phyloP scores from a whole-genome alignment of 2,329 filamentous ascomycete species.

The Ilyonectria sp. region DNA sequence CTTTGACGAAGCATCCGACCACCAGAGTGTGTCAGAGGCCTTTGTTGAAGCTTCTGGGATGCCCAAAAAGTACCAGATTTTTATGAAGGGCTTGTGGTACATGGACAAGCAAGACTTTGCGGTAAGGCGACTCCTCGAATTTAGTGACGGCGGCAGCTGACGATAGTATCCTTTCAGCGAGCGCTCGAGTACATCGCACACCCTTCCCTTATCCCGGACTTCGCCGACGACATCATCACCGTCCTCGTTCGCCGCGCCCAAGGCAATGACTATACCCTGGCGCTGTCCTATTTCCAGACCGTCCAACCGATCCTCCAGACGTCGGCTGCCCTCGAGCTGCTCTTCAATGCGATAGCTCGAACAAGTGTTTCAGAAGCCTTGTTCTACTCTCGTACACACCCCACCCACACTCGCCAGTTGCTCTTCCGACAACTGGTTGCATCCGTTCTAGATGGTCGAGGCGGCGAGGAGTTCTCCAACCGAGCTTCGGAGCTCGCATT shows the following conservation, averaged over 20 bases:
- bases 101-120: slow-evolving; percentile 81
- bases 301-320: slow-evolving; percentile 81
- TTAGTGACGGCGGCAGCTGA: not conserved
- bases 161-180: slow-evolving; percentile 55
- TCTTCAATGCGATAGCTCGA: slow-evolving; percentile 78
- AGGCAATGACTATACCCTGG: slow-evolving; percentile 73
- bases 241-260: slow-evolving; percentile 75
- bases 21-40: slow-evolving; percentile 64
- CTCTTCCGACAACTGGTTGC: slow-evolving; percentile 78
- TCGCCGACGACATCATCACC: slow-evolving; percentile 85
- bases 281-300: slow-evolving; percentile 84
- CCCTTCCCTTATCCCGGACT: slow-evolving; percentile 84
- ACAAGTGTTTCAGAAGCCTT: slow-evolving; percentile 82
- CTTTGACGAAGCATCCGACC: slow-evolving; percentile 69
- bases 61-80: slow-evolving; percentile 82
- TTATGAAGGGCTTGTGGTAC: slow-evolving; percentile 87
- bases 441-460: slow-evolving; percentile 65
- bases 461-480: slow-evolving; percentile 61
- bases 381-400: slow-evolving; percentile 78
- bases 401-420: slow-evolving; percentile 71
- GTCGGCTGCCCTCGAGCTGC: slow-evolving; percentile 72
- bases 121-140: slow-evolving; percentile 54
- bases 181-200: slow-evolving; percentile 85
- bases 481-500: slow-evolving; percentile 80
- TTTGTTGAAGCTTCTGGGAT: slow-evolving; percentile 77